phyloP scores from a whole-genome alignment of 768 basidiomycete genomes.

The Pleurotus djamor region DNA sequence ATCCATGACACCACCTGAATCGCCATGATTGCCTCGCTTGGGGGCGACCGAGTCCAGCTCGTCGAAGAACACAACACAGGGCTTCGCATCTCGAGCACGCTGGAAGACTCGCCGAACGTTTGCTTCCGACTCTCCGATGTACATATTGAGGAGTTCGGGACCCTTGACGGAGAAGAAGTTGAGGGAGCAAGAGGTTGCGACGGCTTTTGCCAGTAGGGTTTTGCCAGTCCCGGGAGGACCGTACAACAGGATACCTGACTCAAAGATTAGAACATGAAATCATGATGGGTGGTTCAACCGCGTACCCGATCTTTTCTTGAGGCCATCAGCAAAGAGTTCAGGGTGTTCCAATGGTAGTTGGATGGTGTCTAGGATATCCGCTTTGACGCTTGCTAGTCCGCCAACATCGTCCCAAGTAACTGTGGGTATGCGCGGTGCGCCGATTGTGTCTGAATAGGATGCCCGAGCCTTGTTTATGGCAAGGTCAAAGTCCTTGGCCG shows the following conservation, averaged over 20 bases:
- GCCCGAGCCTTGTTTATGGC: constrained; percentile 73
- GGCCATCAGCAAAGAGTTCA: constrained; percentile 83
- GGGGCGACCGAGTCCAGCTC: constrained; percentile 95
- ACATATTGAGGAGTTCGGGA: constrained; percentile 96
- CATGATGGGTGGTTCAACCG: not conserved
- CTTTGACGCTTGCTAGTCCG: constrained; percentile 82
- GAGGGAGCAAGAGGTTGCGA: constrained; percentile 91
- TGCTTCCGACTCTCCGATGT: constrained; percentile 97
- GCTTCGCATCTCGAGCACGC: constrained; percentile 85
- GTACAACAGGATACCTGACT: constrained; percentile 83
- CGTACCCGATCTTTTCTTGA: constrained; percentile 94
- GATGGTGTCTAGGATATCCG: constrained; percentile 94
- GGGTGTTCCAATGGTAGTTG: constrained; percentile 90
- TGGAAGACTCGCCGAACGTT: constrained; percentile 95
- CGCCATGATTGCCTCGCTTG: constrained; percentile 91
- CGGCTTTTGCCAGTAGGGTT: constrained; percentile 92
- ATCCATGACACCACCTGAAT: constrained; percentile 98
- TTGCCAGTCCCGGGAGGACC: constrained; percentile 97
- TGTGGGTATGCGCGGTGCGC: constrained; percentile 94
- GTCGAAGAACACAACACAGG: constrained; percentile 97
- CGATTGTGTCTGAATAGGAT: constrained; percentile 88
- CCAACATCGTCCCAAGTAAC: constrained; percentile 99
- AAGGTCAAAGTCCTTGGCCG: constrained; percentile 63
- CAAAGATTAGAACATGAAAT: not conserved
- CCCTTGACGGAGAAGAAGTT: constrained; percentile 99